These are phyloP conservation scores for Tetracentron sinense DNA, from an alignment of 164 flowering plant genomes.

Conservation along the genomic window DNA sequence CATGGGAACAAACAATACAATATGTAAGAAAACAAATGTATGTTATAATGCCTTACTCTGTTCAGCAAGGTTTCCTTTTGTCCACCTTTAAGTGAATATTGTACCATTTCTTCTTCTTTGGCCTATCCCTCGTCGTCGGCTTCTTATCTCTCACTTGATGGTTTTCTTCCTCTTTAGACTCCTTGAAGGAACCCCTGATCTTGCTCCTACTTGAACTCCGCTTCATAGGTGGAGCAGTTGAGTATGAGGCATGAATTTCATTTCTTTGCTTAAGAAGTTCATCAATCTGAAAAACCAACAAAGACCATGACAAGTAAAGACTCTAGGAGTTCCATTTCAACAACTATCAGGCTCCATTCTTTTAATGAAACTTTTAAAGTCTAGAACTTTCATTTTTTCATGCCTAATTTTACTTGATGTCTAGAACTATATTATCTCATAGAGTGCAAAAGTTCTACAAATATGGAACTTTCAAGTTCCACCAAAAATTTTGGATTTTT, in stretches of 20 bases:
- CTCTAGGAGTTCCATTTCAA: not conserved
- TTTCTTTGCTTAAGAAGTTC: slow-evolving; percentile 80
- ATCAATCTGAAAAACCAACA: slow-evolving; percentile 57
- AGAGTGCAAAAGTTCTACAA: no score
- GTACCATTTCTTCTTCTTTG: slow-evolving; percentile 87
- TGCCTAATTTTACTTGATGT: no score
- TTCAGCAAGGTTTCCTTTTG: slow-evolving; percentile 71
- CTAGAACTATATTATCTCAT: no score
- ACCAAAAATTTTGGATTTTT: no score
- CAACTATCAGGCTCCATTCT: no score
- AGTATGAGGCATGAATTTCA: slow-evolving; percentile 73
- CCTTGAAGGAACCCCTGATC: slow-evolving; percentile 47
- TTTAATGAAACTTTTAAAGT: no score
- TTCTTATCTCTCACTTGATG: slow-evolving; percentile 46
- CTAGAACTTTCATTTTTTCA: no score
- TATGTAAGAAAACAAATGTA: not conserved
- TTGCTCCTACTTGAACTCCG: slow-evolving; percentile 65
- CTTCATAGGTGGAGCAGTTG: slow-evolving; percentile 58
- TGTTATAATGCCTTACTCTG: slow-evolving; percentile 10
- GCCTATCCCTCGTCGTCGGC: slow-evolving; percentile 43
- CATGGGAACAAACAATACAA: not conserved
- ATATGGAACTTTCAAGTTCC: no score
- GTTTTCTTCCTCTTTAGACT: slow-evolving; percentile 45
- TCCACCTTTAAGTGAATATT: slow-evolving; percentile 75
- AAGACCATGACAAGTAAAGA: not conserved